Evolutionary conservation across 345 rosid species (phyloP), one percentile per base, ranked within the genome.

Genomic region (Physaria fendleri): DNA sequence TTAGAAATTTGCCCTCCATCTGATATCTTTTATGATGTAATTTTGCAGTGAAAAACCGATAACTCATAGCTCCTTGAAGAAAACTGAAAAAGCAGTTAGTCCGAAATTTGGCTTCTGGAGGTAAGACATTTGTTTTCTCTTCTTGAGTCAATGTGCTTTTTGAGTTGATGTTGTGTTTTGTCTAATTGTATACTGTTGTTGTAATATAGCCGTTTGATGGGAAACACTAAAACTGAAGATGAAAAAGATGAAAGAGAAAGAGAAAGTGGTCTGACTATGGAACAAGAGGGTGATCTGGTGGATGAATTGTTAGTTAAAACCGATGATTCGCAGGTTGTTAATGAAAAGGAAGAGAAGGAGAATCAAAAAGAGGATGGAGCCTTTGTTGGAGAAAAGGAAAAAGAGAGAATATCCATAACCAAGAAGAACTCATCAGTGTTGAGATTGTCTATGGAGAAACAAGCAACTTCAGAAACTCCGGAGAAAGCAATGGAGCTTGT

Each of bases 81-180:
- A 53, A 1, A 51, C 11, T 1, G 17, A 55, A 45, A 44, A 35
- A 45, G 8, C 62, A 55, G 18, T 45, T 35, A 16, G 48, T 21
- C 33, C 13, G 0, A 60, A 34, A 60, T 68, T 68, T 21, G 22
- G 67, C 52, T 68, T 68, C 56, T 53, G 60, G 16, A 60, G 49
- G 73, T 68, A 68, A 44, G 61, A 3, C 37, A 25, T 34, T 60
- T 41, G 13, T 32, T 11, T 8, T 23, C n/a, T 17, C 35, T 5
- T 13, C 55, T 35, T 6, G 39, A 9, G 32, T 37, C 54, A 20
- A 11, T 33, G 13, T 42, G 34, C 2, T 5, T 24, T n/a, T 51
- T 34, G 12, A 47, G 23, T 27, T 56, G 1, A 14, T 51, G 54
- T 7, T 24, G n/a, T n/a, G n/a, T n/a, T 14, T 14, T 42, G 0